A percentile compares a stretch with the other conserved stretches of the same genome.
These are phyloP conservation scores for Vairimorpha necatrix DNA, from an alignment of 371 early-diverging fungal species.

Conservation along the genomic window DNA sequence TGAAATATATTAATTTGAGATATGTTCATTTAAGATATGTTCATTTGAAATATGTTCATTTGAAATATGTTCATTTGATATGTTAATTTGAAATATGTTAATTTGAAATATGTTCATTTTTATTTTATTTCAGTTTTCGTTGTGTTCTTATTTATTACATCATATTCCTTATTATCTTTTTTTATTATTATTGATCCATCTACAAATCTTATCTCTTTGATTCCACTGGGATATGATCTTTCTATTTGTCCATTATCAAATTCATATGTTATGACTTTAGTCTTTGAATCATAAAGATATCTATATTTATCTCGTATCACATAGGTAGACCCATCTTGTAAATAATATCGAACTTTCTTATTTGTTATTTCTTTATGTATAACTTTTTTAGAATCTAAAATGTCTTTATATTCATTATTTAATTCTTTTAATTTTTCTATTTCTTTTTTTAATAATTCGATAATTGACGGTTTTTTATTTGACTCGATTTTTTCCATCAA, in stretches of 20 bases:
- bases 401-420: conserved; percentile 56
- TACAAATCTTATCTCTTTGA: conserved; percentile 64
- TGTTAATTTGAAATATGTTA: not conserved
- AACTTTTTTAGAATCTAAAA: conserved; percentile 60
- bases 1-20: not conserved
- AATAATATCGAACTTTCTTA: conserved; percentile 61
- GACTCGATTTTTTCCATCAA: conserved; percentile 57
- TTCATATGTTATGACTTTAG: conserved; percentile 65
- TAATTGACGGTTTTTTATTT: conserved; percentile 47
- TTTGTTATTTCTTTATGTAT: conserved; percentile 56
- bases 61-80: too few species aligned
- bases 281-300: conserved; percentile 65
- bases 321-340: conserved; percentile 65
- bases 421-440: conserved; percentile 59
- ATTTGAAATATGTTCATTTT: not conserved
- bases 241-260: conserved; percentile 66
- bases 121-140: not conserved
- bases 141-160: conserved; percentile 31
- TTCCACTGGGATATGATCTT: conserved; percentile 62
- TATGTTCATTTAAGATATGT: too few species aligned
- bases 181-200: conserved; percentile 64
- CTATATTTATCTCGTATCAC: conserved; percentile 63
- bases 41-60: too few species aligned
- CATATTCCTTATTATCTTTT: conserved; percentile 63
- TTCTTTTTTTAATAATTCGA: conserved; percentile 63